Base-by-base conservation (phyloP, 345 rosid genomes). In the Diplotaxis tenuifolia region DNA sequence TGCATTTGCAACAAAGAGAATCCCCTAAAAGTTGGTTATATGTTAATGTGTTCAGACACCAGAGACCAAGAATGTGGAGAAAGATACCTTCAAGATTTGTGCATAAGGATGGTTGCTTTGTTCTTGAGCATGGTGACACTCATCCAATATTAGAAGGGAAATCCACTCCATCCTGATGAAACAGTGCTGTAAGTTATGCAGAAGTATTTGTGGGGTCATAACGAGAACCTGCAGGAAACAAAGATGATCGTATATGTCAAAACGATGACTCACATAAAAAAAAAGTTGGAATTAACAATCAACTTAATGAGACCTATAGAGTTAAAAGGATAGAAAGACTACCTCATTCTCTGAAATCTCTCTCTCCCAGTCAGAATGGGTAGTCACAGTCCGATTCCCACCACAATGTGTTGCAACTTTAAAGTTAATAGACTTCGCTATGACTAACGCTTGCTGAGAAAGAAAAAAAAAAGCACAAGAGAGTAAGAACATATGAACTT, bases 111-210 rank as follows among this genome's bases (percentile, higher is more conserved):
- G 96, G 78, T 72, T 81, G 73, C 92, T 91, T 80, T 79, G 79
- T 70, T 60, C 70, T 88, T 91, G 98, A 74, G 97, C 96, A 86
- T 94, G 98, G 79, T 94, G 98, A 66, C 98, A 94, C 72, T 94
- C 98, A 23, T 94, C 98, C 68, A 94, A 84, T 65, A 94, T 84
- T 77, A 94, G 82, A 79, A 94, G 97, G 56, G 96, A 87, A 68
- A 94, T 88, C 16, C 65, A 79, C 40, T 94, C 95, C 98, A 94
- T 89, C 90, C 68, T 87, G 81, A 94, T 85, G 86, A 89, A 88
- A 76, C 97, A 83, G 84, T 94, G 98, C 65, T 89, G 85, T 75
- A 94, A 86, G 81, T 81, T 75, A 62, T 76, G 82, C 62, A 91
- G 85, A 60, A 94, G 83, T 78, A 86, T 82, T 68, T 86, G 85